phyloP scores from a whole-genome alignment of 257 asterid species.

The Mentha longifolia region DNA sequence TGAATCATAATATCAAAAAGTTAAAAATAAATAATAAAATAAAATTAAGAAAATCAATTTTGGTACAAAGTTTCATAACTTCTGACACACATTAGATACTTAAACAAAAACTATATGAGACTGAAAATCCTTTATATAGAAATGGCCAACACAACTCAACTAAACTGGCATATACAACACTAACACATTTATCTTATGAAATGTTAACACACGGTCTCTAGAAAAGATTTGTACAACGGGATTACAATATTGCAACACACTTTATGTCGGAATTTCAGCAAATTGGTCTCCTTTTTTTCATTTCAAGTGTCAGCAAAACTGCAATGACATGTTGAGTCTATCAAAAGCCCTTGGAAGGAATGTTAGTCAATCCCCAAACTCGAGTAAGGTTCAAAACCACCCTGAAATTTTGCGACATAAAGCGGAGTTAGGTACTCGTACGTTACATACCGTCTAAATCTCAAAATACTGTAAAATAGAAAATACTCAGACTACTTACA shows the following conservation, averaged over 20 bases:
- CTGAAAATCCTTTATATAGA: slow-evolving; percentile 1
- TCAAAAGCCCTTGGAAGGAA: neutral
- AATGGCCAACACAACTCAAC: neutral
- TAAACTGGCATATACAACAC: slow-evolving; percentile 22
- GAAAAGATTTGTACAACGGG: slow-evolving; percentile 34
- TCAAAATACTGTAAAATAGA: neutral
- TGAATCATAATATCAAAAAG: too few relatives aligned
- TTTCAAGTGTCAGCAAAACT: slow-evolving; percentile 12
- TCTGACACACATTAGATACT: neutral
- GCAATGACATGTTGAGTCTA: slow-evolving; percentile 24
- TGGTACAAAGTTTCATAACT: neutral
- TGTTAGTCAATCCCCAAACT: slow-evolving; percentile 84
- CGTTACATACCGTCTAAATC: too few relatives aligned
- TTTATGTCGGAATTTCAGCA: slow-evolving; percentile 11
- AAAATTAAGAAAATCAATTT: too few relatives aligned
- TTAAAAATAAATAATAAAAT: too few relatives aligned
- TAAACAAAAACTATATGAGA: neutral
- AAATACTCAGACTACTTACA: slow-evolving; percentile 52
- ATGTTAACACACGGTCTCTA: slow-evolving; percentile 19
- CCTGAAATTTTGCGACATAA: slow-evolving; percentile 48
- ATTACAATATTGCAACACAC: slow-evolving; percentile 7
- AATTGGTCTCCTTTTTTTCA: neutral
- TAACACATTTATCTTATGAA: neutral
- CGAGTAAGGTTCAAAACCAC: slow-evolving; percentile 76
- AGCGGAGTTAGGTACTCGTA: neutral